Conservation (phyloP, 2,329 filamentous ascomycete genomes). For the Talaromyces sp. region DNA sequence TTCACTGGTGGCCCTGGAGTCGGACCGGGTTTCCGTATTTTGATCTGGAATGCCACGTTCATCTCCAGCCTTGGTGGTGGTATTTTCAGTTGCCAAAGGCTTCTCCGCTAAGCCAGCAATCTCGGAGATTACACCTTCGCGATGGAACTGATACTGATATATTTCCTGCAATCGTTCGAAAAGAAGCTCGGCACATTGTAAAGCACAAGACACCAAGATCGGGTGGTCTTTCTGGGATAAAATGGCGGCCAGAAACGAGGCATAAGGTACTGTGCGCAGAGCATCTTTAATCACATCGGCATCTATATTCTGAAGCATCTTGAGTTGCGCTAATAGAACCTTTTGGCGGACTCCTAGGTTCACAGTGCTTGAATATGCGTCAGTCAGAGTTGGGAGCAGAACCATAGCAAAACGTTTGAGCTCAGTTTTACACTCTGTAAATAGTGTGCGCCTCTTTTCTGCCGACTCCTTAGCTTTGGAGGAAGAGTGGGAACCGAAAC, state of each 20-base stretch:
- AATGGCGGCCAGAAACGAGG: slow-evolving; percentile 91
- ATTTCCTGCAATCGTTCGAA: slow-evolving; percentile 78
- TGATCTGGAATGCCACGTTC: slow-evolving; percentile 15
- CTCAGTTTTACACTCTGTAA: slow-evolving; percentile 78
- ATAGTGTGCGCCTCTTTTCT: slow-evolving; percentile 74
- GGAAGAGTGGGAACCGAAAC: slow-evolving; percentile 25
- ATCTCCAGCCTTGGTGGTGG: slow-evolving; percentile 17
- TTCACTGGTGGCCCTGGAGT: slow-evolving; percentile 11
- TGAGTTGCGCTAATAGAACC: slow-evolving; percentile 89
- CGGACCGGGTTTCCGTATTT: slow-evolving; percentile 9
- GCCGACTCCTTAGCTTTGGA: slow-evolving; percentile 51
- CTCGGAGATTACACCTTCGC: slow-evolving; percentile 90
- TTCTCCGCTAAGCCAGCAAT: slow-evolving; percentile 71
- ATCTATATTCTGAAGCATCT: slow-evolving; percentile 97
- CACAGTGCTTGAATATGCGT: slow-evolving; percentile 96
- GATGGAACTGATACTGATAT: slow-evolving; percentile 94
- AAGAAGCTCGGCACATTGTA: slow-evolving; percentile 86
- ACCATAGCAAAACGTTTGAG: slow-evolving; percentile 90
- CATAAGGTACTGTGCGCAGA: slow-evolving; percentile 82
- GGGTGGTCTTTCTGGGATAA: slow-evolving; percentile 92
- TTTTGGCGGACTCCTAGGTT: slow-evolving; percentile 93
- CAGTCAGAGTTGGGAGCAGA: slow-evolving; percentile 87
- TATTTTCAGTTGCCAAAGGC: slow-evolving; percentile 24
- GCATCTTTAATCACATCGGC: slow-evolving; percentile 78
- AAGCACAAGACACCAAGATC: slow-evolving; percentile 75